Conservation (phyloP, 163 green algal species). For the Smithsoniella earleae region DNA sequence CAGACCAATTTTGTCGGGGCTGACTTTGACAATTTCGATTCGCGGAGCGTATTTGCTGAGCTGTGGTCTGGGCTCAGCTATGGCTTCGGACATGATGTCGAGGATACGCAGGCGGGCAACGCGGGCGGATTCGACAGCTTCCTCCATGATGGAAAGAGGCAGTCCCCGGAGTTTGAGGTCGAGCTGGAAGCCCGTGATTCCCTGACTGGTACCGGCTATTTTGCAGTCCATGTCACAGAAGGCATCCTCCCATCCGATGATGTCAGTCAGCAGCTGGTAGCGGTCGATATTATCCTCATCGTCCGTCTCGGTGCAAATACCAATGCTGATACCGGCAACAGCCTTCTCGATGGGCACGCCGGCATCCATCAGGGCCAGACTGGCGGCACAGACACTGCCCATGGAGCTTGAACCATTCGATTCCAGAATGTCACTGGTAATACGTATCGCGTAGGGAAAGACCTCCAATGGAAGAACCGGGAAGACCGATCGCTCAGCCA, state of each 20-base stretch:
- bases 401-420: slow-evolving; percentile 86
- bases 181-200: slow-evolving; percentile 94
- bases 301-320: slow-evolving; percentile 72
- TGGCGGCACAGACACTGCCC: slow-evolving; percentile 91
- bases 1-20: slow-evolving; percentile 44
- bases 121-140: too few relatives aligned
- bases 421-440: slow-evolving; percentile 81
- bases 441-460: slow-evolving; percentile 53
- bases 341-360: slow-evolving; percentile 70
- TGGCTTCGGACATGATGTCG: slow-evolving; percentile 52
- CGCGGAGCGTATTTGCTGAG: too few relatives aligned
- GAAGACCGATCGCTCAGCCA: slow-evolving; percentile 44
- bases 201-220: slow-evolving; percentile 59
- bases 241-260: slow-evolving; percentile 86
- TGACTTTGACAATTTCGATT: too few relatives aligned
- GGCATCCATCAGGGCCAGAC: slow-evolving; percentile 67
- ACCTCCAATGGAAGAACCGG: slow-evolving; percentile 40
- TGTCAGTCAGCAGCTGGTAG: slow-evolving; percentile 76
- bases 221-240: slow-evolving; percentile 98
- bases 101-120: too few relatives aligned
- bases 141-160: slow-evolving; percentile 66
- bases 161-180: slow-evolving; percentile 97
- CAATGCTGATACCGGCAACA: slow-evolving; percentile 94
- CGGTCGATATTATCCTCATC: too few relatives aligned
- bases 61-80: slow-evolving; percentile 51